A percentile compares a stretch with the other conserved stretches of the same genome.
Evolutionary conservation across 257 asterid genomes (phyloP).

Genomic region (Euphrasia confusa): DNA sequence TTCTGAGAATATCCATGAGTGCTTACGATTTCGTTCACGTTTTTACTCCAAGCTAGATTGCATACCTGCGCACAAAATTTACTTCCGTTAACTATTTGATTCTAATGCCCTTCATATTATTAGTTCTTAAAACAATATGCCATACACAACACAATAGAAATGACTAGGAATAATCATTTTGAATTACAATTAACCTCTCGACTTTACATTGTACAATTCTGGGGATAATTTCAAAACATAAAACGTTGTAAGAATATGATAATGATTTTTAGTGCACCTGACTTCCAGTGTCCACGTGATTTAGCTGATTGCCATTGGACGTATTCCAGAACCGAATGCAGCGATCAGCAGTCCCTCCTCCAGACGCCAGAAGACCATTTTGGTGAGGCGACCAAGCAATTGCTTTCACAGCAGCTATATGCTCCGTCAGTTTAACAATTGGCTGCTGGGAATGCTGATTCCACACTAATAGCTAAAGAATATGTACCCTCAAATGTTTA

Average conservation of each 20-base stretch:
- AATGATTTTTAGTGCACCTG: constrained; percentile 43
- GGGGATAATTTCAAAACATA: not conserved
- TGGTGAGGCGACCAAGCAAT: constrained; percentile 98
- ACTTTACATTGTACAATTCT: too few species aligned
- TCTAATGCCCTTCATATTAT: not conserved
- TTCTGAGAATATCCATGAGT: constrained; percentile 98
- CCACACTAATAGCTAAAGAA: constrained; percentile 81
- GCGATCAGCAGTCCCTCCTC: constrained; percentile 98
- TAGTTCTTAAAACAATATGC: not conserved
- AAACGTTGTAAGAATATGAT: not conserved
- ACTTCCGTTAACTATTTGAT: not conserved
- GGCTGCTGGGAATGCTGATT: constrained; percentile 85
- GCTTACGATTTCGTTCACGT: constrained; percentile 94
- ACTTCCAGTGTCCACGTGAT: constrained; percentile 86
- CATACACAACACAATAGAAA: too few species aligned
- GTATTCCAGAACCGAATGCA: constrained; percentile 99
- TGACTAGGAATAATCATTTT: not conserved
- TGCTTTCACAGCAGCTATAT: constrained; percentile 96
- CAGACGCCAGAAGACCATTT: constrained; percentile 82
- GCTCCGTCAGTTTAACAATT: constrained; percentile 72
- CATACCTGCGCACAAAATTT: constrained; percentile 46
- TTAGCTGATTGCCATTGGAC: constrained; percentile 69
- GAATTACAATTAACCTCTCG: not conserved
- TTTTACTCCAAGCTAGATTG: constrained; percentile 93
- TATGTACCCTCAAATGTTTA: not conserved